Conservation (phyloP, 2,329 filamentous ascomycete genomes). For the Dactylellina drechsleri region DNA sequence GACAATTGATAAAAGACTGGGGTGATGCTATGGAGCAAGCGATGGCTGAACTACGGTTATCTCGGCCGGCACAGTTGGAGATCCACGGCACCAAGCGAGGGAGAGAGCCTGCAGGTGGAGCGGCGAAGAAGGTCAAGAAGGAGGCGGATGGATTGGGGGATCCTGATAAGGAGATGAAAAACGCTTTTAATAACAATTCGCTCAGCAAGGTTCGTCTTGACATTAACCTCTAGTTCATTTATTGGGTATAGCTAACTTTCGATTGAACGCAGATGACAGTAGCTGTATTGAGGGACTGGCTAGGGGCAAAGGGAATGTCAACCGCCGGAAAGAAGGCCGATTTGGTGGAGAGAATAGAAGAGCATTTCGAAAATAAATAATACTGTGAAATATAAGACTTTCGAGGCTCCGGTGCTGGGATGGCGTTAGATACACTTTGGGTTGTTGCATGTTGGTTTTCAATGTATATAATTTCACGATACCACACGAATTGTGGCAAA, state of each 20-base stretch:
- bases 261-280: constrained; percentile 63
- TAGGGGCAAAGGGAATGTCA: constrained; percentile 62
- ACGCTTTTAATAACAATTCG: constrained; percentile 63
- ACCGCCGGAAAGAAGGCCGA: constrained; percentile 66
- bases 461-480: background rate
- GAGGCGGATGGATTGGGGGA: constrained; percentile 36
- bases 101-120: constrained; percentile 40
- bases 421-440: constrained; percentile 1
- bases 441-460: background rate
- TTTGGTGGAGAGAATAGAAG: constrained; percentile 66
- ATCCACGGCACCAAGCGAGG: constrained; percentile 56
- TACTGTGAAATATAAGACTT: background rate
- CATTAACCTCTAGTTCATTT: too few relatives aligned
- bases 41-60: constrained; percentile 33
- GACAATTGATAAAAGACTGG: constrained; percentile 81
- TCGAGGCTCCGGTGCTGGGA: background rate
- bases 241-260: constrained; percentile 17
- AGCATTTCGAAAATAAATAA: constrained; percentile 64
- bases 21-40: constrained; percentile 71
- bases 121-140: constrained; percentile 51
- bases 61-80: constrained; percentile 32
- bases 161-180: constrained; percentile 62
- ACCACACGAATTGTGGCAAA: too few relatives aligned
- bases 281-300: constrained; percentile 64
- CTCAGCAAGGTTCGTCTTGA: constrained; percentile 61